These are phyloP conservation scores for Crithidia fasciculata DNA, from an alignment of 208 protist genomes.

Conservation along the genomic window DNA sequence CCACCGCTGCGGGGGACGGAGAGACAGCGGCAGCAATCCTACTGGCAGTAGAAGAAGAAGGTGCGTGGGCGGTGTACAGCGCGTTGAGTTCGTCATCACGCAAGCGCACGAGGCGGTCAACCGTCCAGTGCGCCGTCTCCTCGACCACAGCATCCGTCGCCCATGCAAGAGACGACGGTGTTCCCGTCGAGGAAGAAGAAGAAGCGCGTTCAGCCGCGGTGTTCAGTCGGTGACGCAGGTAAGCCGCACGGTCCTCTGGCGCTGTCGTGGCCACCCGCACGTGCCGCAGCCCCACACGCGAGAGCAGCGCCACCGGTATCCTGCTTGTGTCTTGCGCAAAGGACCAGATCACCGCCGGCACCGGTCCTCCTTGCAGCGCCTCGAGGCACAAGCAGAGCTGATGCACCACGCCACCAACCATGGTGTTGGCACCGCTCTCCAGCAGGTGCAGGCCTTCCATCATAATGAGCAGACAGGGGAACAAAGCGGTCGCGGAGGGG, in stretches of 20 bases:
- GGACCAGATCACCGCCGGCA: conserved; percentile 28
- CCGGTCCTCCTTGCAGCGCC: conserved; percentile 18
- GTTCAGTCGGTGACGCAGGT: neutral
- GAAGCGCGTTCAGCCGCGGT: neutral
- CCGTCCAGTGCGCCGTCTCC: conserved; percentile 28
- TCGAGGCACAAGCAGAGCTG: conserved; percentile 58
- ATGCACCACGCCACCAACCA: conserved; percentile 46
- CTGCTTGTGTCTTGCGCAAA: conserved; percentile 22
- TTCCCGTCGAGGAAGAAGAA: neutral
- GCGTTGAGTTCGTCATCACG: conserved; percentile 3
- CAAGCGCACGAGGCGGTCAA: conserved; percentile 17
- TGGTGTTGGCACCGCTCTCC: conserved; percentile 30
- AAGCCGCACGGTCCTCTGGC: conserved; percentile 32
- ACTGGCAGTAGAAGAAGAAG: neutral
- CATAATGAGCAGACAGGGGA: conserved; percentile 39
- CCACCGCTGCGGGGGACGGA: no score
- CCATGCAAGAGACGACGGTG: no score
- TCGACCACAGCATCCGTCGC: conserved; percentile 9
- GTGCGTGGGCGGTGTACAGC: conserved; percentile 12
- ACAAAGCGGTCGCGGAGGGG: neutral
- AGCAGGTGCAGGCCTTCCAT: conserved; percentile 61
- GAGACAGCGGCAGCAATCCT: no score
- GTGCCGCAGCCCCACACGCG: conserved; percentile 32
- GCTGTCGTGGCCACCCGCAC: conserved; percentile 35
- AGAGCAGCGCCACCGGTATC: conserved; percentile 7